Base-by-base conservation (phyloP, 2,329 filamentous ascomycete genomes). In the Trichophyton mentagrophytes region DNA sequence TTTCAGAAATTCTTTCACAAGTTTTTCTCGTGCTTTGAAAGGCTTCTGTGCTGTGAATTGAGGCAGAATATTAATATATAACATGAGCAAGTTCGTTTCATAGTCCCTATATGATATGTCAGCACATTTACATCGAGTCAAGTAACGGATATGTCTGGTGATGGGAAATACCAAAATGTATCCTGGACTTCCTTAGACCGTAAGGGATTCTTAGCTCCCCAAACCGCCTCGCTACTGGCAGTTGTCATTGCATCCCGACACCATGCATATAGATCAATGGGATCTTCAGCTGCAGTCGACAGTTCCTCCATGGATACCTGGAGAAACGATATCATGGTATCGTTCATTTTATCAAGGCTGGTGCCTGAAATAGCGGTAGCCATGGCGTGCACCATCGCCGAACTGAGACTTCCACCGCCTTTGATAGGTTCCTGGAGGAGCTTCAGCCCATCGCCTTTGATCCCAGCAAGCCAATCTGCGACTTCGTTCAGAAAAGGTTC, bases 181-280 rank as follows among this genome's bases (percentile, higher is more conserved):
- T 47, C 44, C 9, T 20, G 44, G 1, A 20, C n/a, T 22, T 25
- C 17, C 6, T 47, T 47, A 22, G 6, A 7, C 7, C 20, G 38
- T 67, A 72, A 3, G 3, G 70, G 70, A 59, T 71, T 72, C 44
- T 67, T 40, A 0, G 66, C 65, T 1, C 70, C 70, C 53, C 69
- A 72, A 4, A 65, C 61, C 3, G 69, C 64, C 22, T 69, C 64
- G 11, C 68, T 69, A 25, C 67, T 70, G 3, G 69, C 69, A 44
- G 64, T 57, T 3, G 66, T 71, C 7, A 71, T 66, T 17, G 64
- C 65, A 49, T 67, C 60, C 6, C 60, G 62, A 40, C 66, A 68
- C 70, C 70, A 72, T 8, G 40, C 60, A 58, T 66, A 67, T 5
- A 72, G 55, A 57, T 72, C 68, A 11, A 71, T 22, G 5, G 58